Conservation (phyloP, 768 basidiomycete species). For the Kondoa malvinella region DNA sequence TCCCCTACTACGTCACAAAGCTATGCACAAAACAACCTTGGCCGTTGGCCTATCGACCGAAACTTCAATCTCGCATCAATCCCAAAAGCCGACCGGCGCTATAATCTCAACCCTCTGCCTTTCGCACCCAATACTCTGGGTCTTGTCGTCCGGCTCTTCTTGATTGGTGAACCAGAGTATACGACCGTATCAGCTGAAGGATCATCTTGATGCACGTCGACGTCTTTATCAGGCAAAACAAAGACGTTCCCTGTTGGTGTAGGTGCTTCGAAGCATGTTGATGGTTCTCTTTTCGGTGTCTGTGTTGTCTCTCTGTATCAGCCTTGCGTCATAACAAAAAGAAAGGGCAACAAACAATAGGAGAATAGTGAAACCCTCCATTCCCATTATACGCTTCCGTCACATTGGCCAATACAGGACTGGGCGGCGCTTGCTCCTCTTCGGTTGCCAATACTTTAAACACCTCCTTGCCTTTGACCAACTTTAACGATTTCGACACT, state of each 20-base stretch:
- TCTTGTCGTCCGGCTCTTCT: not conserved
- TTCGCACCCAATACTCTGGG: not conserved
- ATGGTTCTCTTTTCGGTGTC: not conserved
- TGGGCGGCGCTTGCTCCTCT: not conserved
- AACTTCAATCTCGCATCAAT: too few species aligned
- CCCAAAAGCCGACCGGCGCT: too few species aligned
- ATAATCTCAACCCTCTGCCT: not conserved
- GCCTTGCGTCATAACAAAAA: not conserved
- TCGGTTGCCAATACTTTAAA: not conserved
- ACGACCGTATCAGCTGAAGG: not conserved
- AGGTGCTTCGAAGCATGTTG: not conserved
- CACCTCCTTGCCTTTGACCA: not conserved
- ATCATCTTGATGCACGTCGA: not conserved
- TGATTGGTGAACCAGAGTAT: not conserved
- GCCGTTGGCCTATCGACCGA: too few species aligned
- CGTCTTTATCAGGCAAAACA: not conserved
- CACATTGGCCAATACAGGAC: not conserved
- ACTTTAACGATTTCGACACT: not conserved
- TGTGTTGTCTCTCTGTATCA: not conserved
- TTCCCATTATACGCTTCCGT: conserved; percentile 1
- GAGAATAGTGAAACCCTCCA: not conserved
- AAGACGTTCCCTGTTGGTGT: not conserved
- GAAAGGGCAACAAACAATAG: not conserved
- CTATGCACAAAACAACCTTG: not conserved
- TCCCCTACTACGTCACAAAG: too few species aligned